Base-by-base conservation (phyloP, 2,329 filamentous ascomycete species). In the Colletotrichum liaoningense region DNA sequence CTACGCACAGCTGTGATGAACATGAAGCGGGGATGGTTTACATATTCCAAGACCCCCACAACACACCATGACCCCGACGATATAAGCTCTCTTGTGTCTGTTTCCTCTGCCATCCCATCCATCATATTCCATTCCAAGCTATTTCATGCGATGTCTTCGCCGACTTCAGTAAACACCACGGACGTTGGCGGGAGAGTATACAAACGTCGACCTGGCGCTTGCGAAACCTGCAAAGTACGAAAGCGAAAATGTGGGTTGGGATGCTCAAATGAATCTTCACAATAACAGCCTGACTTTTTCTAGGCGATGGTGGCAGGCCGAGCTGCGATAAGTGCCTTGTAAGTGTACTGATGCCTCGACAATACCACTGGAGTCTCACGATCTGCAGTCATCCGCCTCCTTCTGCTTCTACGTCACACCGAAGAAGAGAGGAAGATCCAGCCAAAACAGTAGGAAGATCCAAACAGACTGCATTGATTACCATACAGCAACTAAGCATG, bases 301-400 rank as follows among this genome's bases (percentile, higher is more conserved):
- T 5, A 69, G 67, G 67, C 12, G 54, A 69, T n/a, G 67, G 67
- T 6, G 67, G 67, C 6, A 65, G 62, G 16, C 67, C 67, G 11
- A 69, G 67, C 30, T 69, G 67, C 22, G 52, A 69, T 2, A 69
- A 65, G 11, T 69, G 67, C n/a, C 42, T 65, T 11, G 67, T 69
- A 19, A 26, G 60, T 19, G 16, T 38, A 9, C 12, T 19, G 1
- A 2, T 28, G 38, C 5, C 11, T 9, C 11, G 14, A 49, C 4
- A 19, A 12, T 33, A 33, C 16, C 16, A 5, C 24, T 19, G 11
- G 1, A 5, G 1, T 11, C 63, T 22, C n/a, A 49, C 8, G 8
- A 24, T 4, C 5, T n/a, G 7, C 16, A 69, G 67, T 49, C 54
- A 5, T 35, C 62, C 5, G 60, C 52, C 28, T 52, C 67, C 1